Conservation (phyloP, 495 filamentous ascomycete species). For the Aspergillus incahuasiensis region DNA sequence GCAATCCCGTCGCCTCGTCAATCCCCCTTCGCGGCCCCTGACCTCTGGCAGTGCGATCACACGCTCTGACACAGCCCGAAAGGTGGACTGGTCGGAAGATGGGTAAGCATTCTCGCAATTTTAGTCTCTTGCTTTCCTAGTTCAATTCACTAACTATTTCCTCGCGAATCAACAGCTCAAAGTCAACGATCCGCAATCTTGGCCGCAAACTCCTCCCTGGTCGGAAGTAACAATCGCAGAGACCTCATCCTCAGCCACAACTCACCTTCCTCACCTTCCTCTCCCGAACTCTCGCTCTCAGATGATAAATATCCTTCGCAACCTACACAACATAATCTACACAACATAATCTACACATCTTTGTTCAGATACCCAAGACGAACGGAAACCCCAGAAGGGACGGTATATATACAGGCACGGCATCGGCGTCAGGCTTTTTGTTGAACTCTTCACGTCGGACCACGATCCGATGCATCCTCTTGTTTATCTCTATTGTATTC, state of each 20-base stretch:
- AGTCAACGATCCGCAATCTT: slow-evolving; percentile 38
- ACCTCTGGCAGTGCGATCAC: slow-evolving; percentile 32
- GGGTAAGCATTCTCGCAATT: slow-evolving; percentile 25
- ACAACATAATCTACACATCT: slow-evolving; percentile 2
- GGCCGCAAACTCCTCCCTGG: slow-evolving; percentile 37
- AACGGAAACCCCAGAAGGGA: background rate
- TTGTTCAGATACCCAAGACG: slow-evolving; percentile 6
- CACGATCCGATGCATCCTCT: slow-evolving; percentile 1
- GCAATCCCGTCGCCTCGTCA: slow-evolving; percentile 39
- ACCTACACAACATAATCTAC: background rate
- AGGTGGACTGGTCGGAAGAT: slow-evolving; percentile 34
- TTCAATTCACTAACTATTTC: slow-evolving; percentile 3
- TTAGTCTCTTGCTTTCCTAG: background rate
- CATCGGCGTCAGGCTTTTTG: slow-evolving; percentile 2
- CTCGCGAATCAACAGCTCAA: slow-evolving; percentile 19
- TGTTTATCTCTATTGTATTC: background rate
- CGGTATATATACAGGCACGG: slow-evolving; percentile 12
- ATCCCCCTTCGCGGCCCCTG: slow-evolving; percentile 30
- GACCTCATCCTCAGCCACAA: background rate
- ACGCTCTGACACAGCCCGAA: slow-evolving; percentile 22
- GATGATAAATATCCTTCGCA: background rate
- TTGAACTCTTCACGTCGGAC: background rate
- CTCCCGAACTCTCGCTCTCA: background rate
- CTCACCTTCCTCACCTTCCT: background rate
- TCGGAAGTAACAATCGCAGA: slow-evolving; percentile 12